Base-by-base conservation (phyloP, 2,329 filamentous ascomycete species). In the Exophiala mesophila region DNA sequence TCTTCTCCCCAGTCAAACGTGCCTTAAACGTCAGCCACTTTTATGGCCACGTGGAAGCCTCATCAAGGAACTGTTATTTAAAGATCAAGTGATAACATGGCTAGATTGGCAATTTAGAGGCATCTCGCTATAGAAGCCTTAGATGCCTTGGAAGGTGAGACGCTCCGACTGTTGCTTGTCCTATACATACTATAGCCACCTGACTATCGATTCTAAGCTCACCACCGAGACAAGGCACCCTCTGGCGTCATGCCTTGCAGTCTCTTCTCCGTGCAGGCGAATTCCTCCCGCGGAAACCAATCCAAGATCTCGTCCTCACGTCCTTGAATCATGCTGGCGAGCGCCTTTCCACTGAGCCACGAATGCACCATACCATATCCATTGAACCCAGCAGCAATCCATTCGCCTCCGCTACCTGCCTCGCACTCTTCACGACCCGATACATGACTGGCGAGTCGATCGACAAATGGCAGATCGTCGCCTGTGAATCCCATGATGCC, bases 351-450 rank as follows among this genome's bases (percentile, higher is more conserved):
- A 10, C 41, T 44, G 26, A 56, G 28, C 58, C 55, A 60, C 39
- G 49, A 54, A 38, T 59, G 56, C n/a, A 48, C 49, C 59, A 61
- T 60, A 2, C 59, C 58, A 36, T 58, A 50, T 1, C 57, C 57
- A 47, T 55, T 55, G 43, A 53, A 60, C 2, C 55, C 57, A 2
- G 55, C 57, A 3, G 54, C 51, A 16, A 59, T 53, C 55, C 55
- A 60, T 36, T 60, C 57, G 2, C 51, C 53, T 18, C 33, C 33
- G 4, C 21, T 18, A 3, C 3, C 12, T 5, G 41, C 32, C 30
- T 43, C 40, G 19, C 39, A 42, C 2, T 36, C 20, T 36, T 26
- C 21, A 17, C 39, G 31, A 5, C 32, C 32, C 21, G 39, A 42
- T 20, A 36, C 15, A 20, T 36, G 8, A 5, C 6, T 9, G 3